Percentiles rank a stretch among this genome's conserved stretches.
phyloP scores from a whole-genome alignment of 768 basidiomycete genomes.

The Termitomyces bulborhizus region DNA sequence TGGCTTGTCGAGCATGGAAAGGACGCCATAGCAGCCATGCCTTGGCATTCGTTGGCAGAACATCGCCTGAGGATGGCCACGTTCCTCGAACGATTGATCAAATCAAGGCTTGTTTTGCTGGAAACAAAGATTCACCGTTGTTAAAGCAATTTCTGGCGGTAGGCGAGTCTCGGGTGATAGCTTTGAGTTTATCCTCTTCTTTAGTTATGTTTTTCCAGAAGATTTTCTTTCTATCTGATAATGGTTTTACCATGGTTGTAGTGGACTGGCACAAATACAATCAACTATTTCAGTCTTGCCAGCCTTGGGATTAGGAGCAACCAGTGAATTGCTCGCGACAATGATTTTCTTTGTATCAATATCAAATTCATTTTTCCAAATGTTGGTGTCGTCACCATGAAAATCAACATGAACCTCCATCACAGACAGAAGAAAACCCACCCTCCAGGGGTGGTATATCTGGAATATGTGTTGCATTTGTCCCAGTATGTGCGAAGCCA shows the following conservation, averaged over 20 bases:
- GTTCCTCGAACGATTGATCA: conserved; percentile 31
- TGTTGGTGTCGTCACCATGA: not conserved
- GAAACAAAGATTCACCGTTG: conserved; percentile 24
- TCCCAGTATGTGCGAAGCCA: not conserved
- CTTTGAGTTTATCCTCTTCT: conserved; percentile 39
- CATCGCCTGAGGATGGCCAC: conserved; percentile 23
- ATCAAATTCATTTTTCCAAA: not conserved
- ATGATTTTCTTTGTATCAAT: too few relatives aligned
- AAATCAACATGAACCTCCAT: not conserved
- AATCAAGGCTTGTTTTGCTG: conserved; percentile 40
- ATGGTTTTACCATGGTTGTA: conserved; percentile 20
- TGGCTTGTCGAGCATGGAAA: conserved; percentile 44
- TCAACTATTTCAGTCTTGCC: conserved; percentile 50
- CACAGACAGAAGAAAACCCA: not conserved
- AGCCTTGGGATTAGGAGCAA: conserved; percentile 39
- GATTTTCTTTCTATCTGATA: too few relatives aligned
- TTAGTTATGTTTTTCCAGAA: conserved; percentile 25
- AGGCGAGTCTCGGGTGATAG: conserved; percentile 36
- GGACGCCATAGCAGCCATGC: conserved; percentile 33
- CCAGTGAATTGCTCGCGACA: conserved; percentile 42
- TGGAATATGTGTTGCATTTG: not conserved
- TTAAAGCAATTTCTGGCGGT: conserved; percentile 33
- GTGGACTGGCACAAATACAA: conserved; percentile 50
- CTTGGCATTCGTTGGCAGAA: conserved; percentile 30
- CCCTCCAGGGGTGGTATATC: not conserved